phyloP scores from a whole-genome alignment of 2,329 filamentous ascomycete genomes.

The Penicillium concentricum region DNA sequence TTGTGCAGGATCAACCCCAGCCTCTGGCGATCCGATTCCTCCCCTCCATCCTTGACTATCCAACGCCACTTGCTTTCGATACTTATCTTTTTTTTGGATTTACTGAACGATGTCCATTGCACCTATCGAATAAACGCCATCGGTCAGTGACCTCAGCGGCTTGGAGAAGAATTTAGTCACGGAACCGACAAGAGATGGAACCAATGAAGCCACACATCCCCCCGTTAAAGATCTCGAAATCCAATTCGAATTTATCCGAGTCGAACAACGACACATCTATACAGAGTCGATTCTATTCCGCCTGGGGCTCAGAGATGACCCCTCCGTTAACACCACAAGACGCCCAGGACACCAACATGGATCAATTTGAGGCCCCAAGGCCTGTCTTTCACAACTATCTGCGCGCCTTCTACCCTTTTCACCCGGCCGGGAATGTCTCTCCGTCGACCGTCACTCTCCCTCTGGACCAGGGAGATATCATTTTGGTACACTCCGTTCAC shows the following conservation, averaged over 20 bases:
- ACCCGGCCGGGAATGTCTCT: slow-evolving; percentile 72
- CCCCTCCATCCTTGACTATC: slow-evolving; percentile 13
- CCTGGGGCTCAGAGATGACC: slow-evolving; percentile 60
- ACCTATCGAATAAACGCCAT: slow-evolving; percentile 27
- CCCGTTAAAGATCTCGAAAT: slow-evolving; percentile 40
- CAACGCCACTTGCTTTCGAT: slow-evolving; percentile 10
- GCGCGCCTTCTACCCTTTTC: slow-evolving; percentile 89
- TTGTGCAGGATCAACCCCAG: slow-evolving; percentile 24
- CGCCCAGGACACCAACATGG: slow-evolving; percentile 55
- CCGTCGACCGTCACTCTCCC: slow-evolving; percentile 86
- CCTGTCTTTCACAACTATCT: slow-evolving; percentile 90
- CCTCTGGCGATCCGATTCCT: slow-evolving; percentile 19
- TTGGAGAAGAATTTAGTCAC: slow-evolving; percentile 8
- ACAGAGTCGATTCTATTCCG: slow-evolving; percentile 25
- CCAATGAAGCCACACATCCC: slow-evolving; percentile 38
- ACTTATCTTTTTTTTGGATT: background rate
- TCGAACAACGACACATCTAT: slow-evolving; percentile 11
- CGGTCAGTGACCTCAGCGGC: slow-evolving; percentile 33
- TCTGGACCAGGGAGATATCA: slow-evolving; percentile 84
- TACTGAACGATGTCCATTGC: slow-evolving; percentile 31
- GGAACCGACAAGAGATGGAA: slow-evolving; percentile 29
- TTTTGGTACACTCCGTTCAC: slow-evolving; percentile 93
- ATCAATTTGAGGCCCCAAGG: slow-evolving; percentile 48
- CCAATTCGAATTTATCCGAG: slow-evolving; percentile 26
- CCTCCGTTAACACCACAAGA: slow-evolving; percentile 73